Conservation (phyloP, 345 rosid species). For the Eutrema japonicum region DNA sequence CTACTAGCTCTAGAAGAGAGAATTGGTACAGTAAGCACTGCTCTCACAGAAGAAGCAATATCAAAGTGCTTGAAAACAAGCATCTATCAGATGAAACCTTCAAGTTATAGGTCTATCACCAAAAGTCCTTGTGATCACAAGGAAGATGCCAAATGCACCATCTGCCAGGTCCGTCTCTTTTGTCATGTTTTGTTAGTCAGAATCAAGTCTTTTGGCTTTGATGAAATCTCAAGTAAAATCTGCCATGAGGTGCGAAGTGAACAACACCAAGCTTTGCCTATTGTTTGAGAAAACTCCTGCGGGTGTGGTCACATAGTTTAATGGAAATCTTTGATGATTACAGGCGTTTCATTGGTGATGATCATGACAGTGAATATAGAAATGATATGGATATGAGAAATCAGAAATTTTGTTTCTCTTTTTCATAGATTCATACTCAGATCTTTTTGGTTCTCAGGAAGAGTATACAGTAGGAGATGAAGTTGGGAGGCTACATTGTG, state of each 20-base stretch:
- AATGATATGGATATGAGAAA: constrained; percentile 7
- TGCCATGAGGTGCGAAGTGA: constrained; percentile 19
- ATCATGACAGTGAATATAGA: constrained; percentile 1
- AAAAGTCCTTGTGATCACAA: constrained; percentile 35
- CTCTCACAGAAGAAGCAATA: constrained; percentile 82
- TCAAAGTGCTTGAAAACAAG: constrained; percentile 67
- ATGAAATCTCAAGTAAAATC: constrained; percentile 1
- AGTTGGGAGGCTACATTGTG: constrained; percentile 76
- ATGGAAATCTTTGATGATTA: constrained; percentile 8
- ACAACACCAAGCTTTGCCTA: constrained; percentile 12
- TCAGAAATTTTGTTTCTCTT: background rate
- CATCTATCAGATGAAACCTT: constrained; percentile 49
- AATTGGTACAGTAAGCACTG: constrained; percentile 96
- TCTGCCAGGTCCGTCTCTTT: constrained; percentile 75
- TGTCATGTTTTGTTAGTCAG: constrained; percentile 23
- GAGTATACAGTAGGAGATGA: constrained; percentile 78
- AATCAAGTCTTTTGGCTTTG: constrained; percentile 1
- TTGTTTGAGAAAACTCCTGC: constrained; percentile 6
- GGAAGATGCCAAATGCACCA: constrained; percentile 78
- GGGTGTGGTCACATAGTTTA: background rate
- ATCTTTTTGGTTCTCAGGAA: constrained; percentile 60
- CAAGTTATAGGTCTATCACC: constrained; percentile 39
- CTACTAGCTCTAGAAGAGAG: constrained; percentile 93
- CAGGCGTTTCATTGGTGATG: constrained; percentile 8
- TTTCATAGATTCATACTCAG: background rate